A percentile compares a stretch with the other conserved stretches of the same genome.
phyloP scores from a whole-genome alignment of 2,329 filamentous ascomycete species.

The Fusarium mundagurra region DNA sequence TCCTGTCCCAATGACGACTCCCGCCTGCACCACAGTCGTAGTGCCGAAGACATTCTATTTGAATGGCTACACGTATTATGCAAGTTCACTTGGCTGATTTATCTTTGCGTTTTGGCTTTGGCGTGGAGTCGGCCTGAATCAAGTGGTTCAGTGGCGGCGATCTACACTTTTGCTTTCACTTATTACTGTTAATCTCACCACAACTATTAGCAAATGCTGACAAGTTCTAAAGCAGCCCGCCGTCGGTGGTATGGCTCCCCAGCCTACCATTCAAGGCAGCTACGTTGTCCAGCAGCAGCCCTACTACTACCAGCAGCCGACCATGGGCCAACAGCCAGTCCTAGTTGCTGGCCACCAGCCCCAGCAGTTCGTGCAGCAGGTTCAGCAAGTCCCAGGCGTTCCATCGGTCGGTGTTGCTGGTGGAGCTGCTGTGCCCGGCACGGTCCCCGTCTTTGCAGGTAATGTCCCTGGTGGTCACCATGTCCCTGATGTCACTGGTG shows the following conservation, averaged over 20 bases:
- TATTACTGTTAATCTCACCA: not conserved
- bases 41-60: slow-evolving; percentile 48
- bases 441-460: slow-evolving; percentile 53
- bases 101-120: not conserved
- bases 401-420: slow-evolving; percentile 41
- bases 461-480: slow-evolving; percentile 46
- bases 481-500: slow-evolving; percentile 61
- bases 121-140: not conserved
- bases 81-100: slow-evolving; percentile 46
- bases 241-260: slow-evolving; percentile 41
- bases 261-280: slow-evolving; percentile 41
- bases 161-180: not conserved
- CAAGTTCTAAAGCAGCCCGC: slow-evolving; percentile 44
- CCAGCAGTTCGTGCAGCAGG: slow-evolving; percentile 40
- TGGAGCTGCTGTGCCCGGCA: slow-evolving; percentile 34
- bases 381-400: slow-evolving; percentile 41
- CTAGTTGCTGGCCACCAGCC: slow-evolving; percentile 45
- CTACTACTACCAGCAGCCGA: slow-evolving; percentile 45
- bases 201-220: slow-evolving; percentile 19
- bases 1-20: slow-evolving; percentile 36
- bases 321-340: slow-evolving; percentile 46
- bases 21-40: slow-evolving; percentile 44
- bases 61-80: slow-evolving; percentile 51
- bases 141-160: not conserved
- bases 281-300: slow-evolving; percentile 50